A percentile compares a stretch with the other conserved stretches of the same genome.
Evolutionary conservation across 2,329 filamentous ascomycete genomes (phyloP).

Genomic region (Macroventuria anomochaeta): DNA sequence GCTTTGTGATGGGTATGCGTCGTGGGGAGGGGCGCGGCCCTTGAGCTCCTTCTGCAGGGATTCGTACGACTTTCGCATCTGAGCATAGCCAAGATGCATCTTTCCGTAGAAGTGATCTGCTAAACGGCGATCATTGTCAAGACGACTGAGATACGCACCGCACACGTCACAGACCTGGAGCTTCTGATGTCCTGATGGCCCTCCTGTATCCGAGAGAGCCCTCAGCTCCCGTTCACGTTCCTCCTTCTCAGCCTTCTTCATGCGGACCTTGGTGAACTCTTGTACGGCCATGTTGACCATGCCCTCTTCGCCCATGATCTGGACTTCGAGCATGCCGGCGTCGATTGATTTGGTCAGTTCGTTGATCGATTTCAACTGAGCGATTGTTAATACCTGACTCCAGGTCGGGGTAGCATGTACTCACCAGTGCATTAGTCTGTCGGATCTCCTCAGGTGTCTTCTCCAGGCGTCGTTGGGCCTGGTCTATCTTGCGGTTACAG

Average conservation of each 20-base stretch:
- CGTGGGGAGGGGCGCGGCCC: conserved; percentile 67
- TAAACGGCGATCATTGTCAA: conserved; percentile 92
- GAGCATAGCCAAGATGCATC: conserved; percentile 97
- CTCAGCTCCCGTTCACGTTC: conserved; percentile 89
- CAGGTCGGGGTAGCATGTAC: conserved; percentile 17
- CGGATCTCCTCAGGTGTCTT: conserved; percentile 98
- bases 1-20: conserved; percentile 29
- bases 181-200: conserved; percentile 95
- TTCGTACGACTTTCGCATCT: conserved; percentile 95
- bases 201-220: conserved; percentile 86
- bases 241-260: conserved; percentile 79
- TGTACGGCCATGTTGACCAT: conserved; percentile 82
- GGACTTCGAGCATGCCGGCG: conserved; percentile 82
- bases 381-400: background rate
- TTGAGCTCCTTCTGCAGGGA: conserved; percentile 86
- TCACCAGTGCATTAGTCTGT: conserved; percentile 84
- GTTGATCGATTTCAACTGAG: conserved; percentile 77
- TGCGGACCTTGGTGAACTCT: conserved; percentile 85
- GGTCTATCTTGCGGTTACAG: conserved; percentile 92
- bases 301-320: conserved; percentile 81
- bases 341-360: conserved; percentile 81
- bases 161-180: conserved; percentile 98
- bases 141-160: conserved; percentile 86
- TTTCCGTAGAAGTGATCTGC: conserved; percentile 99
- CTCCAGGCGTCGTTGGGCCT: conserved; percentile 86